Percentiles rank a stretch among this genome's conserved stretches.
phyloP scores from a whole-genome alignment of 768 basidiomycete species.

The Podaxis carcinomalis region DNA sequence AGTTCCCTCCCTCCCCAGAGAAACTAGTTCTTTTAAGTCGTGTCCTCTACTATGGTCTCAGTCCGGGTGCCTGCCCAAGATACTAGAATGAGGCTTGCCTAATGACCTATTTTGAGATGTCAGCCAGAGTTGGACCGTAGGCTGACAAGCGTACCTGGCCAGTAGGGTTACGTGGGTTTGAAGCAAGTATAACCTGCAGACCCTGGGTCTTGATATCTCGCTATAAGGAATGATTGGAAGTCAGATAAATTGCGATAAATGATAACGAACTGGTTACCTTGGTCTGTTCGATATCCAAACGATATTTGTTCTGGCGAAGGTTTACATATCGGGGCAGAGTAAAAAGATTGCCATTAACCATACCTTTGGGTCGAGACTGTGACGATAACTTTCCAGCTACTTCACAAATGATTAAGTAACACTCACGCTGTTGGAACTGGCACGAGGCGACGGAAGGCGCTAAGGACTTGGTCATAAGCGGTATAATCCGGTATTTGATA shows the following conservation, averaged over 20 bases:
- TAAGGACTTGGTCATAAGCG: slow-evolving; percentile 78
- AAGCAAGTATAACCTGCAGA: slow-evolving; percentile 79
- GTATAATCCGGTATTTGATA: slow-evolving; percentile 94
- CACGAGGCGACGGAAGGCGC: slow-evolving; percentile 84
- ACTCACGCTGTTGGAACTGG: slow-evolving; percentile 87
- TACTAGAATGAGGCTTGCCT: slow-evolving; percentile 25
- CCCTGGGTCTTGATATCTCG: slow-evolving; percentile 83
- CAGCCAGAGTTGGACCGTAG: background rate
- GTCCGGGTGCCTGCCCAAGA: background rate
- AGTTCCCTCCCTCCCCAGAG: slow-evolving; percentile 68
- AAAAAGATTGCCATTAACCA: slow-evolving; percentile 17
- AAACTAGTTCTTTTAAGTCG: slow-evolving; percentile 77
- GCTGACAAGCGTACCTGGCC: slow-evolving; percentile 59
- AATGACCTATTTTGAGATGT: slow-evolving; percentile 38
- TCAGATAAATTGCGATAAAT: slow-evolving; percentile 32
- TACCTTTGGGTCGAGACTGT: slow-evolving; percentile 40
- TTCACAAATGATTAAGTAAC: background rate
- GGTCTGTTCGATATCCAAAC: slow-evolving; percentile 74
- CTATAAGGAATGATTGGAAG: slow-evolving; percentile 24
- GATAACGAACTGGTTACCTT: slow-evolving; percentile 41
- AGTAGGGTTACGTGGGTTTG: slow-evolving; percentile 96
- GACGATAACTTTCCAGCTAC: background rate
- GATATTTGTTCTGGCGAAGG: slow-evolving; percentile 53
- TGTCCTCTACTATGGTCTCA: slow-evolving; percentile 48
- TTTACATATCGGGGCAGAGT: background rate